Evolutionary conservation across 2,329 filamentous ascomycete genomes (phyloP).

Genomic region (Clarireedia hainanense): DNA sequence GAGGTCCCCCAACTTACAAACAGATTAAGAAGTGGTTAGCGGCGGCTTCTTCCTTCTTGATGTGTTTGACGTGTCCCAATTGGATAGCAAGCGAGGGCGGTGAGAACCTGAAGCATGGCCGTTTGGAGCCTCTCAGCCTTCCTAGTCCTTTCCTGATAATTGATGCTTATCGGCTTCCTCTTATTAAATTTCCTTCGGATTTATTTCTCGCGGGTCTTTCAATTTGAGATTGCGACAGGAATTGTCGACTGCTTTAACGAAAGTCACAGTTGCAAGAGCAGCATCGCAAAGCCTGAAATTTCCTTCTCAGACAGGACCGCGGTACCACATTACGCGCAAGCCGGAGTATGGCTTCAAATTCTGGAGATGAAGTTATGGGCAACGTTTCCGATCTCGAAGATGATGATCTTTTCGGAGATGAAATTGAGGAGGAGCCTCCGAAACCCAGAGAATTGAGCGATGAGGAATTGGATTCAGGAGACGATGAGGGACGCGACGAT

Average conservation of each 20-base stretch:
- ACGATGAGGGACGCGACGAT: constrained; percentile 57
- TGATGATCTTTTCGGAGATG: constrained; percentile 57
- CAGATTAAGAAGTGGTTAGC: constrained; percentile 4
- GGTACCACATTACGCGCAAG: too few relatives aligned
- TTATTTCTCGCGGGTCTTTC: background rate
- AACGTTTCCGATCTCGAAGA: constrained; percentile 41
- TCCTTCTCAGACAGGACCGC: too few relatives aligned
- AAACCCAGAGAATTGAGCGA: constrained; percentile 42
- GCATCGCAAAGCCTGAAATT: too few relatives aligned
- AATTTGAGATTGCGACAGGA: too few relatives aligned
- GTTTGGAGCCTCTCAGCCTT: too few relatives aligned
- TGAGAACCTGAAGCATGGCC: background rate
- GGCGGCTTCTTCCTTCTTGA: constrained; percentile 2
- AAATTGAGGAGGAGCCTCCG: constrained; percentile 32
- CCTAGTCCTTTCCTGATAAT: too few relatives aligned
- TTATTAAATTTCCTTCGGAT: background rate
- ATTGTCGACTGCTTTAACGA: too few relatives aligned
- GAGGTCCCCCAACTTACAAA: constrained; percentile 5
- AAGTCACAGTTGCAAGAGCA: too few relatives aligned
- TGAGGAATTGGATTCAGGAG: constrained; percentile 53
- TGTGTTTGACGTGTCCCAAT: background rate
- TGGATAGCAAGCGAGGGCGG: constrained; percentile 3
- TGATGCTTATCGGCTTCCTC: too few relatives aligned
- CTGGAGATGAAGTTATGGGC: constrained; percentile 24
- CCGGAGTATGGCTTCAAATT: background rate